These are phyloP conservation scores for Colletotrichum gloeosporioides DNA, from an alignment of 2,329 filamentous ascomycete species.

Conservation along the genomic window DNA sequence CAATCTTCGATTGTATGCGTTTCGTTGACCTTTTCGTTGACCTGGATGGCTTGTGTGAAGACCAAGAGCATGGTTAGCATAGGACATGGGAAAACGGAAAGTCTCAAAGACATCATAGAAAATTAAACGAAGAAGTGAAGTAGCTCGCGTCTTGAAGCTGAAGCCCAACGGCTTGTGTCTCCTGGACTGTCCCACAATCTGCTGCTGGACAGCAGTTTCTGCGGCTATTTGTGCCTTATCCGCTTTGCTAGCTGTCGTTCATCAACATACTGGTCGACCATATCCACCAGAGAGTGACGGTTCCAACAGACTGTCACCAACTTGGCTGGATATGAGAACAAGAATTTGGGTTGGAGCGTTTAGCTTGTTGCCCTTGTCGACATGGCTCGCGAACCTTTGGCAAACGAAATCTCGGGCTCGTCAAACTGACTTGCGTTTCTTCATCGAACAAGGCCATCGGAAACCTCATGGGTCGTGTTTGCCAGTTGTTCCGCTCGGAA, in stretches of 20 bases:
- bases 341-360: not conserved
- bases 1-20: too few relatives aligned
- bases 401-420: not conserved
- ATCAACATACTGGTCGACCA: not conserved
- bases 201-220: too few relatives aligned
- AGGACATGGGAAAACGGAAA: too few relatives aligned
- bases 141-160: too few relatives aligned
- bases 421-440: not conserved
- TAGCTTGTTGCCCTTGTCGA: not conserved
- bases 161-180: too few relatives aligned
- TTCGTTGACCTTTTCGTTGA: not conserved
- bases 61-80: too few relatives aligned
- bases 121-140: too few relatives aligned
- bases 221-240: too few relatives aligned
- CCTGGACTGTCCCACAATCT: too few relatives aligned
- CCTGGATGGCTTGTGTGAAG: not conserved
- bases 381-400: not conserved
- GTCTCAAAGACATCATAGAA: too few relatives aligned
- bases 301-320: not conserved
- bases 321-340: not conserved
- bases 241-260: not conserved
- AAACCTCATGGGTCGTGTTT: not conserved
- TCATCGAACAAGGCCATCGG: not conserved
- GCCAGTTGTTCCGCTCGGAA: not conserved
- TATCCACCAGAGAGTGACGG: not conserved